These are phyloP conservation scores for Globisporangium apiculatum DNA, from an alignment of 352 stramenopile species.

Conservation along the genomic window DNA sequence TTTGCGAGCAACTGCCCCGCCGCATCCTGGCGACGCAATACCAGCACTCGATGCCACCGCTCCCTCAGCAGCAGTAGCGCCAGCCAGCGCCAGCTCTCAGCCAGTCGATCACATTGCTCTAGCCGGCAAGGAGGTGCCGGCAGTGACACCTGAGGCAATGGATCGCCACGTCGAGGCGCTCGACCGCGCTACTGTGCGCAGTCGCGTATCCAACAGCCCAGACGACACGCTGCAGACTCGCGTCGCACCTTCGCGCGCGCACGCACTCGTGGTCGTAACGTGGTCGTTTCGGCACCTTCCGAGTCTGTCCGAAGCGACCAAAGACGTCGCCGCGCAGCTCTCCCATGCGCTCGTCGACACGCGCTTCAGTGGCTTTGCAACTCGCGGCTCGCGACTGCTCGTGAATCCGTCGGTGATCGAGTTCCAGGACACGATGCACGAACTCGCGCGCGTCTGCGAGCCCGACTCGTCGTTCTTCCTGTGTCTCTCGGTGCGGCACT, in stretches of 20 bases:
- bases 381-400: constrained; percentile 45
- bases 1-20: constrained; percentile 15
- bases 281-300: constrained; percentile 54
- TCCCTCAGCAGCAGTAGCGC: no score
- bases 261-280: constrained; percentile 45
- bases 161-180: no score
- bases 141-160: no score
- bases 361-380: constrained; percentile 42
- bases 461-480: constrained; percentile 55
- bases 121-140: no score
- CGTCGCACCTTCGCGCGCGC: constrained; percentile 5
- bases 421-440: constrained; percentile 69
- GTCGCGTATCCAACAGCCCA: no score
- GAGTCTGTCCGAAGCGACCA: constrained; percentile 39
- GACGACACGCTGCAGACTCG: no score
- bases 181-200: no score
- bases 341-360: constrained; percentile 48
- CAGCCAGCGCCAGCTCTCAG: no score
- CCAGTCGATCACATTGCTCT: no score
- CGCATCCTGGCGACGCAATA: not conserved
- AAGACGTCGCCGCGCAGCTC: constrained; percentile 42
- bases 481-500: constrained; percentile 38
- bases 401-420: constrained; percentile 81
- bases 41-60: not conserved
- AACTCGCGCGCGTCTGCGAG: constrained; percentile 33